Percentiles rank a stretch among this genome's conserved stretches.
Evolutionary conservation across 78 protist species (phyloP).

Genomic region (Pigoraptor vietnamica): DNA sequence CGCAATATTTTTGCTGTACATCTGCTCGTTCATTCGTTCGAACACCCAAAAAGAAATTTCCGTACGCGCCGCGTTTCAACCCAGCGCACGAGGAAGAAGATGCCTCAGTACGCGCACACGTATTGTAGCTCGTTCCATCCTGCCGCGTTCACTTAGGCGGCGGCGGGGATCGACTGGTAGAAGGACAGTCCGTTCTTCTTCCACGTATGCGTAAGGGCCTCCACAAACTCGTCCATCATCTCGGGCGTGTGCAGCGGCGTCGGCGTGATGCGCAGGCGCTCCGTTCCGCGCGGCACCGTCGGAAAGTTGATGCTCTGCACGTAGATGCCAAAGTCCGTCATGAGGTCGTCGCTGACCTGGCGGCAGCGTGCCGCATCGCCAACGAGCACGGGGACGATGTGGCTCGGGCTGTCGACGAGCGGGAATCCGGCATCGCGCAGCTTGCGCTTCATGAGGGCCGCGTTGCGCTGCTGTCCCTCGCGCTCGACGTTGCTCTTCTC

Average conservation of each 20-base stretch:
- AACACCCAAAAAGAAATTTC: too few relatives aligned
- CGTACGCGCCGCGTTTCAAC: too few relatives aligned
- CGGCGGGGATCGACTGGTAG: background rate
- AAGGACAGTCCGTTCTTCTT: conserved; percentile 41
- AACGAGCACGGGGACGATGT: conserved; percentile 84
- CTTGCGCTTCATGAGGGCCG: conserved; percentile 32
- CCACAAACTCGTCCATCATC: conserved; percentile 45
- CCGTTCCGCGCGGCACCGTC: conserved; percentile 79
- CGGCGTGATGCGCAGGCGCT: conserved; percentile 79
- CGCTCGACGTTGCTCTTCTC: conserved; percentile 52
- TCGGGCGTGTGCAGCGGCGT: conserved; percentile 72
- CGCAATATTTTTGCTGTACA: too few relatives aligned
- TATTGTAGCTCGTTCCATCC: too few relatives aligned
- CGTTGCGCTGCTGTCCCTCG: conserved; percentile 28
- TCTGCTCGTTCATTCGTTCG: too few relatives aligned
- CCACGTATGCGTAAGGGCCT: conserved; percentile 55
- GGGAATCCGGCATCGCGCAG: conserved; percentile 67
- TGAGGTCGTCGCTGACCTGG: conserved; percentile 61
- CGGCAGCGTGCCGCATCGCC: conserved; percentile 72
- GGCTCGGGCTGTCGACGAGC: conserved; percentile 53
- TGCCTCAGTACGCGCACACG: too few relatives aligned
- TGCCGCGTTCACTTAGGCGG: too few relatives aligned
- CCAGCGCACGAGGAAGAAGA: too few relatives aligned
- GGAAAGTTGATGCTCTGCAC: conserved; percentile 93
- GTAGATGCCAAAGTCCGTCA: conserved; percentile 63